Conservation (phyloP, 805 yeast species). For the Ogataea naganishii region DNA sequence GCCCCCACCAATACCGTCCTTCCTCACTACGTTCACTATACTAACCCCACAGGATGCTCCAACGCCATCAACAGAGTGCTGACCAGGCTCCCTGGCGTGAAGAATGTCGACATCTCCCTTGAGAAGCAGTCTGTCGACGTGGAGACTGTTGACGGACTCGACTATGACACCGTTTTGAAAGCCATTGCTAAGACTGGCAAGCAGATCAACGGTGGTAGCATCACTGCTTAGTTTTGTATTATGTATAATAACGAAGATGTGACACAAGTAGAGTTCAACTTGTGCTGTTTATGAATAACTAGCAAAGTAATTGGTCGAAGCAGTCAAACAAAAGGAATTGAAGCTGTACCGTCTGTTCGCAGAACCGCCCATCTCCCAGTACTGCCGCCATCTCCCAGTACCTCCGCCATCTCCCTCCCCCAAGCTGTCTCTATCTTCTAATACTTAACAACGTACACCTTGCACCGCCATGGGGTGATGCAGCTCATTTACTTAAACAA, state of each 20-base stretch:
- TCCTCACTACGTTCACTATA: neutral
- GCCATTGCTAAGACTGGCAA: conserved; percentile 90
- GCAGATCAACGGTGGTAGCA: conserved; percentile 59
- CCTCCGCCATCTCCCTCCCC: no score
- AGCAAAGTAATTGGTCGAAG: no score
- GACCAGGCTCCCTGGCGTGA: conserved; percentile 63
- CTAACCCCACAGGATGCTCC: conserved; percentile 52
- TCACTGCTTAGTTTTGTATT: conserved; percentile 27
- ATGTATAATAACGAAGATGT: neutral
- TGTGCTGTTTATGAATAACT: no score
- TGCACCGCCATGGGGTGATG: no score
- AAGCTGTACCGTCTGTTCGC: neutral
- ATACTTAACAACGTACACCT: no score
- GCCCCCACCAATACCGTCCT: neutral
- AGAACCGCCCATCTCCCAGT: conserved; percentile 1
- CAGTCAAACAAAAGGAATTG: neutral
- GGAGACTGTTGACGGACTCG: conserved; percentile 40
- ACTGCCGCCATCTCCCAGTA: no score
- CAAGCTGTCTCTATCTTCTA: no score
- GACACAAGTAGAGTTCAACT: no score
- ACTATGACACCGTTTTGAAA: conserved; percentile 70
- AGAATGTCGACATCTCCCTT: conserved; percentile 62
- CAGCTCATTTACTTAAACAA: no score
- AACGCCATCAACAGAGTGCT: conserved; percentile 77
- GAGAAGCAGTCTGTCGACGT: conserved; percentile 81